Conservation (phyloP, 75 land plant species). For the Picea sitchensis region DNA sequence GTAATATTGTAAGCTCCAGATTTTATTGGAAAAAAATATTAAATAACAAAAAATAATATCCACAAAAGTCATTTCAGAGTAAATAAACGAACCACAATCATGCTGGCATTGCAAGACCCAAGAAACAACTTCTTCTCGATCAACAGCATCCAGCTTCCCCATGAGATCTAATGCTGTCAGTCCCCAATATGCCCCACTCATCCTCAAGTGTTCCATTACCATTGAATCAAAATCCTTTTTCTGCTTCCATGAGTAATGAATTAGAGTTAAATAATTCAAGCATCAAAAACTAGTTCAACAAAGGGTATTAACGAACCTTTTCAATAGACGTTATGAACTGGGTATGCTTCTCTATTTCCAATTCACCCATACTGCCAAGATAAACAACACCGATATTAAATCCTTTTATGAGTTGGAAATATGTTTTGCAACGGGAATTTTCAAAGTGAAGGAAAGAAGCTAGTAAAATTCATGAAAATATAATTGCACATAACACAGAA, state of each 20-base stretch:
- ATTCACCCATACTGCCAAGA: slow-evolving; percentile 42
- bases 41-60: no score
- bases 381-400: no score
- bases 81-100: slow-evolving; percentile 52
- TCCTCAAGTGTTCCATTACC: slow-evolving; percentile 89
- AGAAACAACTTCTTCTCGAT: slow-evolving; percentile 54
- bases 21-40: no score
- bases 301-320: slow-evolving; percentile 45
- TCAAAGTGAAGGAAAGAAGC: no score
- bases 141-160: slow-evolving; percentile 60
- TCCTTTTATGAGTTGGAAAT: no score
- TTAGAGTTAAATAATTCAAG: not conserved
- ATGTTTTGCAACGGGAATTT: no score
- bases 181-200: slow-evolving; percentile 99
- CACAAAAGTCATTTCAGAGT: not conserved
- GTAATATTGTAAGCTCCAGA: no score
- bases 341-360: slow-evolving; percentile 69
- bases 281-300: not conserved
- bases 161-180: slow-evolving; percentile 78
- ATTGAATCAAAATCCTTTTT: slow-evolving; percentile 72
- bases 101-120: slow-evolving; percentile 87
- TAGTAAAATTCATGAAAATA: no score
- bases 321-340: slow-evolving; percentile 76
- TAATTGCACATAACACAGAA: no score
- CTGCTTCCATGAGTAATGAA: slow-evolving; percentile 26